phyloP scores from a whole-genome alignment of 192 early-diverging fungal species.

The Backusella psychrophila region DNA sequence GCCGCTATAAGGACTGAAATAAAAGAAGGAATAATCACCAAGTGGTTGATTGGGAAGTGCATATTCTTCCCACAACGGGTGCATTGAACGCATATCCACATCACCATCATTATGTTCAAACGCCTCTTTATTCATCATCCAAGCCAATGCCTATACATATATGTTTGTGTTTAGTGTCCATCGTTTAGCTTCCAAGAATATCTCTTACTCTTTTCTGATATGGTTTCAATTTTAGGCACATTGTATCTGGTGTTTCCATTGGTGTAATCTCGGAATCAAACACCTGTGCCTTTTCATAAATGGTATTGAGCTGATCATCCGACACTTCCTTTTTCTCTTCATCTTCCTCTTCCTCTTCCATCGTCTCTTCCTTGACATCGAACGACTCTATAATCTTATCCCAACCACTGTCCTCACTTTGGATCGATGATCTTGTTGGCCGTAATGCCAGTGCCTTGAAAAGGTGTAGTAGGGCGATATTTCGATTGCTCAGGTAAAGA shows the following conservation, averaged over 20 bases:
- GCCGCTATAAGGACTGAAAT: constrained; percentile 47
- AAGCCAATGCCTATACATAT: constrained; percentile 38
- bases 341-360: constrained; percentile 7
- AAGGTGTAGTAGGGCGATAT: constrained; percentile 19
- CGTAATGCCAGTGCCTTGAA: constrained; percentile 16
- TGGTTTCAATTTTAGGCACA: constrained; percentile 42
- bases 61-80: constrained; percentile 57
- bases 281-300: constrained; percentile 56
- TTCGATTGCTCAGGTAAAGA: neutral
- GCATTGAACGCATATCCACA: constrained; percentile 36
- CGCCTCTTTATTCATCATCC: constrained; percentile 51
- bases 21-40: constrained; percentile 31
- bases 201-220: constrained; percentile 44
- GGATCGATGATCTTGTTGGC: constrained; percentile 23
- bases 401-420: neutral
- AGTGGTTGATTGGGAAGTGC: constrained; percentile 37
- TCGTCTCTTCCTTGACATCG: neutral
- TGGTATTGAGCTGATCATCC: constrained; percentile 46
- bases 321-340: constrained; percentile 44
- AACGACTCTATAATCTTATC: constrained; percentile 13
- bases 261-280: constrained; percentile 44
- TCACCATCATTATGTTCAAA: neutral
- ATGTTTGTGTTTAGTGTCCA: neutral
- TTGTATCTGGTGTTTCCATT: constrained; percentile 44
- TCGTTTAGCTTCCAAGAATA: neutral